Percentiles rank a stretch among this genome's conserved stretches.
Conservation (phyloP, 2,329 filamentous ascomycete genomes). For the Apiospora aurea region DNA sequence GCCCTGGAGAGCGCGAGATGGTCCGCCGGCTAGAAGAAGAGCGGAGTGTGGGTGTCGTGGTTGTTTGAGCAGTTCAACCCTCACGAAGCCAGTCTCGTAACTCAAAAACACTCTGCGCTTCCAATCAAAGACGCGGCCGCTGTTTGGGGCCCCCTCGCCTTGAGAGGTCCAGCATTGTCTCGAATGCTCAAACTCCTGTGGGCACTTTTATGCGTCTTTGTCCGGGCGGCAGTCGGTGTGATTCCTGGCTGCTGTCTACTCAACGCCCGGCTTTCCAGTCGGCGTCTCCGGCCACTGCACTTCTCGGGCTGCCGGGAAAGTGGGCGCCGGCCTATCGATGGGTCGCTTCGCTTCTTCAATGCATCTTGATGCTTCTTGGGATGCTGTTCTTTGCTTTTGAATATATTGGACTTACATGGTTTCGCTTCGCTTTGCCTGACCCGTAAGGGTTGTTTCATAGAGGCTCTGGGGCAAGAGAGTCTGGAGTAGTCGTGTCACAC, state of each 20-base stretch:
- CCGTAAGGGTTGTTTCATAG: not conserved
- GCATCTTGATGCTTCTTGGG: slow-evolving; percentile 2
- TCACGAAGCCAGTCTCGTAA: not conserved
- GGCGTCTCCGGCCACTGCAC: not conserved
- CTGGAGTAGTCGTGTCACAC: slow-evolving; percentile 12
- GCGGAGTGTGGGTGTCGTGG: slow-evolving; percentile 43
- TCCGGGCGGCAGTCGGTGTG: not conserved
- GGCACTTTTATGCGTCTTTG: not conserved
- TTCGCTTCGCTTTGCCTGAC: not conserved
- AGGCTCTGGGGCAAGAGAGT: slow-evolving; percentile 17
- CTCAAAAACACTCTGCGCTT: not conserved
- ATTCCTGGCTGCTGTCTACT: slow-evolving; percentile 5
- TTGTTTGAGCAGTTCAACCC: slow-evolving; percentile 29
- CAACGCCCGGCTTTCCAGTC: not conserved
- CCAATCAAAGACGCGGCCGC: not conserved
- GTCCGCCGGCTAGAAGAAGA: slow-evolving; percentile 63
- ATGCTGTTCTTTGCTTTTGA: slow-evolving; percentile 17
- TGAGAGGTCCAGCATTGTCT: not conserved
- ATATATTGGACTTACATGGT: slow-evolving; percentile 9
- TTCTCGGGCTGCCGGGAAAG: not conserved
- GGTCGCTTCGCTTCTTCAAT: slow-evolving; percentile 19
- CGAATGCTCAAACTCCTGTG: not conserved
- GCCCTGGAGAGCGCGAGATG: slow-evolving; percentile 63
- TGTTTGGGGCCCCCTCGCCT: not conserved
- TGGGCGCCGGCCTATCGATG: slow-evolving; percentile 11